Conservation (phyloP, 2,329 filamentous ascomycete species). For the Fusarium fujikuroi region DNA sequence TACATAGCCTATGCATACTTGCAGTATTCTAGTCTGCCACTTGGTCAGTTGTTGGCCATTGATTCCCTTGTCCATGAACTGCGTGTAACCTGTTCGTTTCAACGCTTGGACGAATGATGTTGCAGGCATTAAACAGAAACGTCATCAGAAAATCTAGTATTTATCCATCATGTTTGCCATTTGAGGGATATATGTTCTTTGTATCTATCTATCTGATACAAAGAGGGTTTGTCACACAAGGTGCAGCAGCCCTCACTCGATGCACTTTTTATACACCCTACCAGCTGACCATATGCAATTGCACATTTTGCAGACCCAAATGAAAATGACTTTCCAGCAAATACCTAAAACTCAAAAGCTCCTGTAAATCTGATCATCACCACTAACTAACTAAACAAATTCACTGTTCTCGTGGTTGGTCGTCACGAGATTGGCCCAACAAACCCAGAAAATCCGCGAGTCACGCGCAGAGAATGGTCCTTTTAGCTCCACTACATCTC, state of each 20-base stretch:
- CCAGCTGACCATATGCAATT: neutral
- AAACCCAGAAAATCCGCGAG: constrained; percentile 11
- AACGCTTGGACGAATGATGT: constrained; percentile 8
- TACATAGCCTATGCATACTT: neutral
- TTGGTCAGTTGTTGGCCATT: constrained; percentile 12
- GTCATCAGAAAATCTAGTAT: neutral
- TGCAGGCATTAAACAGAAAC: neutral
- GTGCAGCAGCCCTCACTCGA: neutral
- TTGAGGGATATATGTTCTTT: neutral
- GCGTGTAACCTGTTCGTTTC: constrained; percentile 20
- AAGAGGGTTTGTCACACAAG: neutral
- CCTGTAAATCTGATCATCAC: neutral
- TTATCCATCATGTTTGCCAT: neutral
- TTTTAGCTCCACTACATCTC: constrained; percentile 22
- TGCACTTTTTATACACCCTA: neutral
- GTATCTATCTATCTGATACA: neutral
- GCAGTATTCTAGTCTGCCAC: constrained; percentile 14
- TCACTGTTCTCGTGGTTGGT: constrained; percentile 5
- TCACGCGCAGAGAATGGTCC: constrained; percentile 15
- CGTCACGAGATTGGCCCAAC: constrained; percentile 22
- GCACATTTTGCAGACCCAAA: neutral
- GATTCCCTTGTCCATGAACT: constrained; percentile 1
- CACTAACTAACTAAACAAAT: neutral
- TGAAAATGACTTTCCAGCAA: neutral
- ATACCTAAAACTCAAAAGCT: neutral